Evolutionary conservation across 768 basidiomycete species (phyloP).

Genomic region (Kwoniella mangroviensis): DNA sequence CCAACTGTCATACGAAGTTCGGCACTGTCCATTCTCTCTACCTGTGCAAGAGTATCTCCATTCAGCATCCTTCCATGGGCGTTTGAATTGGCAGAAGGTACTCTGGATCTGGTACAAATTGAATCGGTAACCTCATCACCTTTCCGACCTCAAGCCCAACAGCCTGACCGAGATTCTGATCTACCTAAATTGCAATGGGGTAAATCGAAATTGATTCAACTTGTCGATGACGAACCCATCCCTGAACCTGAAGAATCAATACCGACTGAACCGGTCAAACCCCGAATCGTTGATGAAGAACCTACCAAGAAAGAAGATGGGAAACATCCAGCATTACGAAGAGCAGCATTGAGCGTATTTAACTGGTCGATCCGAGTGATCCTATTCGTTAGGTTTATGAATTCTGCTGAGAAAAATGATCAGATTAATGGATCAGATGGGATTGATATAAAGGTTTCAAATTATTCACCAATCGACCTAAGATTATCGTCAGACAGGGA

Average conservation of each 20-base stretch:
- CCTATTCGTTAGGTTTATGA: slow-evolving; percentile 53
- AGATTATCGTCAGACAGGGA: not conserved
- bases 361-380: slow-evolving; percentile 68
- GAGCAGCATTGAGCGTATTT: slow-evolving; percentile 84
- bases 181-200: slow-evolving; percentile 63
- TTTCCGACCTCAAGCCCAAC: slow-evolving; percentile 15
- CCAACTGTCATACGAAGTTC: slow-evolving; percentile 77
- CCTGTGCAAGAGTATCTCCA: slow-evolving; percentile 70
- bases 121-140: slow-evolving; percentile 51
- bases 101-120: slow-evolving; percentile 71
- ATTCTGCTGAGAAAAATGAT: slow-evolving; percentile 43
- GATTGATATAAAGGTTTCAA: not conserved
- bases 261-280: not conserved
- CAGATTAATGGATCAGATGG: not conserved
- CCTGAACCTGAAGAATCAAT: slow-evolving; percentile 32
- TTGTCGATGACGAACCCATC: slow-evolving; percentile 37
- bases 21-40: slow-evolving; percentile 71
- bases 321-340: slow-evolving; percentile 78
- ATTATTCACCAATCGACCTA: not conserved
- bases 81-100: slow-evolving; percentile 67
- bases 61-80: slow-evolving; percentile 69
- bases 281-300: slow-evolving; percentile 29
- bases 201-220: slow-evolving; percentile 11
- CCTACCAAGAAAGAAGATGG: slow-evolving; percentile 51
- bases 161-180: not conserved